Base-by-base conservation (phyloP, 768 basidiomycete genomes). In the Termitomyces sp. region DNA sequence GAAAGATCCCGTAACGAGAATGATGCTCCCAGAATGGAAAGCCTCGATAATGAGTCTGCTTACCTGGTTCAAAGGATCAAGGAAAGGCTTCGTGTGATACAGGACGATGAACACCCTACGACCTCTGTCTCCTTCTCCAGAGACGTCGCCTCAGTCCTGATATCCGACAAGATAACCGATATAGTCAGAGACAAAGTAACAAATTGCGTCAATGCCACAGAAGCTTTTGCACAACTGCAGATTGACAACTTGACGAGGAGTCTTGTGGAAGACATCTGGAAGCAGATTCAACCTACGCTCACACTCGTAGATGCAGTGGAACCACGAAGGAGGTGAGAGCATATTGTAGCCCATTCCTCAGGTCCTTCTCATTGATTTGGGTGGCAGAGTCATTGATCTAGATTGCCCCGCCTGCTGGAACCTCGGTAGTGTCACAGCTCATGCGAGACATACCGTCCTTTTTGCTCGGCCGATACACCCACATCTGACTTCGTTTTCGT, bases 1-100 rank as follows among this genome's bases (percentile, higher is more conserved):
- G 59, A 52, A 45, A 42, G 14, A 14, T 41, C 49, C 5, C 59
- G 56, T 10, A 19, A 11, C 10, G 51, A 54, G 17, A 48, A 55
- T 17, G 37, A 41, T 32, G 37, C 26, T 24, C 49, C 21, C 12
- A 46, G 3, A 22, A 32, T 45, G 15, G 21, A 60, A n/a, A 51
- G 43, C 9, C 17, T 57, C 9, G 34, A 51, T 5, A 21, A 19
- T 8, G n/a, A 46, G 34, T 21, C 49, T 19, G 47, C 24, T 28
- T 5, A 30, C 40, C 17, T 53, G 1, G 3, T 51, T 22, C 34
- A 46, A 37, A 44, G 40, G 22, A 45, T 49, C 4, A 17, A 48
- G 15, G 41, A 35, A 5, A 38, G 46, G 12, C 40, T 58, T 12
- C 34, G 24, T 22, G 7, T 42, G 47, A 49, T 53, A 24, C 28